Base-by-base conservation (phyloP, 306 rosid species). In the Gillenia trifoliata region DNA sequence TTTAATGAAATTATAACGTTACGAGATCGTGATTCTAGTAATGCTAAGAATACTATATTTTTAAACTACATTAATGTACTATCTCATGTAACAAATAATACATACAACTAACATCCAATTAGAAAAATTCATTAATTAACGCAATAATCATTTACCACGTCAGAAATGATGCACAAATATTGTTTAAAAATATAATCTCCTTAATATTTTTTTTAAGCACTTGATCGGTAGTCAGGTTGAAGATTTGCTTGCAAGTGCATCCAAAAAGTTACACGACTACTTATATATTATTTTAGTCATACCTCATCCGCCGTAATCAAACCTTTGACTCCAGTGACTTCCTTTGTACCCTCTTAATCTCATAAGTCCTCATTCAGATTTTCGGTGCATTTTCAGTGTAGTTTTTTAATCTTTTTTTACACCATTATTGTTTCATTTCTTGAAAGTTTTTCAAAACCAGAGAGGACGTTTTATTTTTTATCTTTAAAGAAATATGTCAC, bases 291-390 rank as follows among this genome's bases (percentile, higher is more conserved):
- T 62, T 22, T 3, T 25, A 41, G 75, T 81, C 79, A 78, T 81
- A 76, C 29, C 73, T 75, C 75, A 74, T 70, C 65, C 70, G 68
- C 80, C 75, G 16, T 75, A 25, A 73, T 68, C 64, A 72, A 55
- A 78, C 70, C 50, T 68, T 62, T 76, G 78, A 85, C 78, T 15
- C 45, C 61, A 63, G 50, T 29, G 81, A 30, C 78, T 38, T 68
- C 16, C 19, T 60, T 40, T n/a, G n/a, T 2, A 3, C 49, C 3
- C 5, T 55, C 61, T 49, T 10, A 3, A 20, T 55, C 61, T 8
- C 38, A 10, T 68, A 81, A 45, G 49, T 17, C 64, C 77, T 64
- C 15, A 8, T 38, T 61, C 49, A 61, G 30, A 41, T 67, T 79
- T 77, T 31, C 55, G 70, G 64, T 60, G 75, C 69, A n/a, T 22